phyloP scores from a whole-genome alignment of 1,284 basidiomycete genomes.

The Papiliotrema laurentii region DNA sequence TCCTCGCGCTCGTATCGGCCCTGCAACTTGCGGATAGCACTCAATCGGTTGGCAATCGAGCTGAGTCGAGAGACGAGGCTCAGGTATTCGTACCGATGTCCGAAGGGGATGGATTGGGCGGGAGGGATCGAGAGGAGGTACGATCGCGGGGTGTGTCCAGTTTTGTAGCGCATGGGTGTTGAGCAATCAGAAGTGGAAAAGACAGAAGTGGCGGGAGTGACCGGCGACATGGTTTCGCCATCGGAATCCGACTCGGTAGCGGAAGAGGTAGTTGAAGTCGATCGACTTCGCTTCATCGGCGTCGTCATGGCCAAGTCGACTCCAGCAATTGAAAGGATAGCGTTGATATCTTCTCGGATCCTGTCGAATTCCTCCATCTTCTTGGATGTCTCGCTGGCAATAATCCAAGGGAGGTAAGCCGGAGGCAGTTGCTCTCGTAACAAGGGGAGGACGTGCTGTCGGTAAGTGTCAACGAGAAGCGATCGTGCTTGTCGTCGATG shows the following conservation, averaged over 20 bases:
- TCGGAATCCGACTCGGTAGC: slow-evolving; percentile 9
- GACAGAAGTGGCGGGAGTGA: slow-evolving; percentile 34
- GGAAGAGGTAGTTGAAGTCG: slow-evolving; percentile 16
- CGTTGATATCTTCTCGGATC: slow-evolving; percentile 28
- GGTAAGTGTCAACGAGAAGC: slow-evolving; percentile 67
- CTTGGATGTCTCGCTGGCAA: slow-evolving; percentile 31
- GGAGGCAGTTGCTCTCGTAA: slow-evolving; percentile 45
- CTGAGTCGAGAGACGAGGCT: slow-evolving; percentile 32
- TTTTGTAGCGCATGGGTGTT: slow-evolving; percentile 4
- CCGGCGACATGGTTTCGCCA: slow-evolving; percentile 14
- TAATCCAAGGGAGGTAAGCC: slow-evolving; percentile 41
- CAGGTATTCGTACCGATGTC: slow-evolving; percentile 31
- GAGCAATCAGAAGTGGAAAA: slow-evolving; percentile 22
- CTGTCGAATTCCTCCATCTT: slow-evolving; percentile 33
- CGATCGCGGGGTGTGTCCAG: slow-evolving; percentile 17
- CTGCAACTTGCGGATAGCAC: slow-evolving; percentile 34
- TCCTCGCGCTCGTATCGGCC: slow-evolving; percentile 42
- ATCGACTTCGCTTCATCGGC: slow-evolving; percentile 12
- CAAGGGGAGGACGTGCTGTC: slow-evolving; percentile 59
- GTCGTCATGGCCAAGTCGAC: slow-evolving; percentile 14
- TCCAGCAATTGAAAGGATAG: slow-evolving; percentile 20
- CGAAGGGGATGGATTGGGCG: slow-evolving; percentile 29
- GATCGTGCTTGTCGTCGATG: slow-evolving; percentile 68
- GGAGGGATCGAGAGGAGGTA: slow-evolving; percentile 41
- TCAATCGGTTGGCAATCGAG: slow-evolving; percentile 31